phyloP scores from a whole-genome alignment of 2,329 filamentous ascomycete species.

The Drechslera avenae region DNA sequence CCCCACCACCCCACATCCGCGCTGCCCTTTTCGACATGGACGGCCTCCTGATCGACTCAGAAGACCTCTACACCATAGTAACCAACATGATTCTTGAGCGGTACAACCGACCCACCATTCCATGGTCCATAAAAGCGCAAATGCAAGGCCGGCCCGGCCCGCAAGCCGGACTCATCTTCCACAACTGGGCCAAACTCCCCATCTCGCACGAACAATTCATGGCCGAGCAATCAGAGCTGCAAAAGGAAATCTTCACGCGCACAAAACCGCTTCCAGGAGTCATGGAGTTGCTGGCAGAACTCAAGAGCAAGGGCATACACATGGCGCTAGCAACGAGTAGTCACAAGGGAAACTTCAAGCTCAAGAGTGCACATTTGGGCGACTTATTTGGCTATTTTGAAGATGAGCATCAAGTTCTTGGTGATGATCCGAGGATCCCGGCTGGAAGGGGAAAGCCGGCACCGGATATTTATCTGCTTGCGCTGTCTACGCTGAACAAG shows the following conservation, averaged over 20 bases:
- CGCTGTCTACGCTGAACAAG: slow-evolving; percentile 82
- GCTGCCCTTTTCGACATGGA: slow-evolving; percentile 99
- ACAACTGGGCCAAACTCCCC: slow-evolving; percentile 84
- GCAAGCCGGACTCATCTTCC: slow-evolving; percentile 66
- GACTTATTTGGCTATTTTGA: slow-evolving; percentile 67
- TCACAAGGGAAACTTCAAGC: slow-evolving; percentile 70
- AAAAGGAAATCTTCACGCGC: slow-evolving; percentile 72
- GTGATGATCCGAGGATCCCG: slow-evolving; percentile 80
- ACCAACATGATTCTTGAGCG: slow-evolving; percentile 81
- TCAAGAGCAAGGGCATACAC: slow-evolving; percentile 67
- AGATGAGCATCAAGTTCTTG: slow-evolving; percentile 76
- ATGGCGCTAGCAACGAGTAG: slow-evolving; percentile 87
- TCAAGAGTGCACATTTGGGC: slow-evolving; percentile 70
- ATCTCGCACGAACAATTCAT: slow-evolving; percentile 73
- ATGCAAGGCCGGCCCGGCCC: slow-evolving; percentile 70
- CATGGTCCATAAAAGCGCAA: slow-evolving; percentile 93
- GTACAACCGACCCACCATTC: slow-evolving; percentile 73
- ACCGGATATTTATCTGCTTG: slow-evolving; percentile 91
- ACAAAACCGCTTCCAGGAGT: slow-evolving; percentile 83
- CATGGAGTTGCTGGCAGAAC: slow-evolving; percentile 65
- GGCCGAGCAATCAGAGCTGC: slow-evolving; percentile 64
- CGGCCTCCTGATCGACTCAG: slow-evolving; percentile 89
- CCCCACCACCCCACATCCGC: slow-evolving; percentile 70
- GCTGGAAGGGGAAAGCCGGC: slow-evolving; percentile 88
- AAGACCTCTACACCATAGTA: slow-evolving; percentile 84